Base-by-base conservation (phyloP, 768 basidiomycete genomes). In the Tylopilus rubrobrunneus region DNA sequence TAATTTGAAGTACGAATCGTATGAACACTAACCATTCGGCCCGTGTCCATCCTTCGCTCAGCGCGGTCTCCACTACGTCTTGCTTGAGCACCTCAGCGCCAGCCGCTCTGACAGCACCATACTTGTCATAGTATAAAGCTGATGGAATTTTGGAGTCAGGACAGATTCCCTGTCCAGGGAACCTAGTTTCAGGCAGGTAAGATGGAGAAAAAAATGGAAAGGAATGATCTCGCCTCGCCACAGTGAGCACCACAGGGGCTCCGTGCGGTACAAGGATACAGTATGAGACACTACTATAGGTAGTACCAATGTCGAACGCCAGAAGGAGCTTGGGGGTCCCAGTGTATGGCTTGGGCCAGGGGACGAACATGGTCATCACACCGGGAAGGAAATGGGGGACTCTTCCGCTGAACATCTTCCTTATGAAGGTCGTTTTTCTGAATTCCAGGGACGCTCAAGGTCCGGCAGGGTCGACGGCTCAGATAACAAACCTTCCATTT, bases 141-240 rank as follows among this genome's bases (percentile, higher is more conserved):
- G 76, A 74, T 0, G 75, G 77, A 3, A 78, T 74, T 53, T 78
- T 79, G 5, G 72, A 72, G 37, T 74, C 71, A 10, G 72, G 71
- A 5, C 72, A 67, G 7, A 68, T 57, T 40, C 71, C 68, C 51
- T 75, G 43, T 2, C 62, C 68, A 4, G 75, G 76, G 50, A 71
- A 78, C 51, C 76, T 78, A 28, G 4, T 33, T 14, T 34, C 1
- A 34, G 31, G 40, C 40, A 52, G 68, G 49, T 41, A 7, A 17
- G 34, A 1, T n/a, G 27, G 4, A 29, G 5, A 29, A 4, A 29
- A 8, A 4, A 8, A 5, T 14, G 6, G 9, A 33, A 36, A 36
- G 1, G 14, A 31, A 11, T 7, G 23, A 17, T 8, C 39, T 56
- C 45, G 14, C 62, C 50, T 55, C 2, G 48, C 34, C 2, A 59